Conservation (phyloP, 2,329 filamentous ascomycete genomes). For the Penicillium freii region DNA sequence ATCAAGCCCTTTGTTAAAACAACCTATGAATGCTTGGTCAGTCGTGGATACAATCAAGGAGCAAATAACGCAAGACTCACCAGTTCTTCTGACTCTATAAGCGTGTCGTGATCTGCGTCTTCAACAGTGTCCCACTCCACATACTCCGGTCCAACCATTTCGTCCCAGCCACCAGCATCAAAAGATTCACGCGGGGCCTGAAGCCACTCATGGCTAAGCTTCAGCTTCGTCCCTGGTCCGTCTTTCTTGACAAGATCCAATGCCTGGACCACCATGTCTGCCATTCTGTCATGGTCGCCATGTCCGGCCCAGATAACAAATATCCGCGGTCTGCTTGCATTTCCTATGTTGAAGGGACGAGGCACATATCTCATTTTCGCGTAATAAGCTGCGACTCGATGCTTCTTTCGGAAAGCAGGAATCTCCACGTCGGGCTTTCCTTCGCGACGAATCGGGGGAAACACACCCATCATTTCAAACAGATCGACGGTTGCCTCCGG, state of each 20-base stretch:
- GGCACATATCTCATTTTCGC: constrained; percentile 11
- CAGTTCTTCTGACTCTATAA: constrained; percentile 10
- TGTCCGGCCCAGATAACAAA: constrained; percentile 14
- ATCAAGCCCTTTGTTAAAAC: constrained; percentile 3
- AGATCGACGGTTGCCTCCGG: constrained; percentile 10
- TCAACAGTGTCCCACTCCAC: constrained; percentile 10
- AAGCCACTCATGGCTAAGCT: constrained; percentile 4
- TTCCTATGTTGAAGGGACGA: not conserved
- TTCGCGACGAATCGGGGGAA: constrained; percentile 10
- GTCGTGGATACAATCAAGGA: not conserved
- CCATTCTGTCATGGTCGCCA: constrained; percentile 12
- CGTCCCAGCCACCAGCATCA: constrained; percentile 14
- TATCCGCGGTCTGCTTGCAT: constrained; percentile 2
- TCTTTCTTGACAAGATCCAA: not conserved
- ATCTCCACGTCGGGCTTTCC: constrained; percentile 14
- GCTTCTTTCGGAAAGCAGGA: constrained; percentile 7
- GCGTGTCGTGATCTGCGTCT: constrained; percentile 9
- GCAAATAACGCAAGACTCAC: not conserved
- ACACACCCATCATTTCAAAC: constrained; percentile 9
- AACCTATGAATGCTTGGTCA: constrained; percentile 1
- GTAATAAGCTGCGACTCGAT: constrained; percentile 3
- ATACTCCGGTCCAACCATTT: constrained; percentile 12
- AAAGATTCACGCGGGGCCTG: constrained; percentile 6
- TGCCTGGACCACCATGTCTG: constrained; percentile 4
- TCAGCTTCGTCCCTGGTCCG: not conserved